Percentiles rank a stretch among this genome's conserved stretches.
Evolutionary conservation across 1,284 basidiomycete species (phyloP).

Genomic region (Rhodotorula sp.): DNA sequence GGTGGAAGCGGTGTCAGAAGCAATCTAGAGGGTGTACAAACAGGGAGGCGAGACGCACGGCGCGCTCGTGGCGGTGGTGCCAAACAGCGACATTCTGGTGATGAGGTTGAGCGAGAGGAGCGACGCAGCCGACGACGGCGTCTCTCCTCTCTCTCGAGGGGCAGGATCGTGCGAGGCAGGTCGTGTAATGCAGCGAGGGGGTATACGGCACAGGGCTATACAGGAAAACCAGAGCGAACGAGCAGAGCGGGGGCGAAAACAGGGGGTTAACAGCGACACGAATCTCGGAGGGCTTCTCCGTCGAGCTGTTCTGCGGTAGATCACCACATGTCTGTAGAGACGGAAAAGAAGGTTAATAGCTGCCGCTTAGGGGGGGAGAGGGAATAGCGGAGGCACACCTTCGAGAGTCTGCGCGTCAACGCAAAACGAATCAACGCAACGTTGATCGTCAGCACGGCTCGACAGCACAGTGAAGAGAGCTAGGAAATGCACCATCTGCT

Average conservation of each 20-base stretch:
- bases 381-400: not conserved
- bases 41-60: not conserved
- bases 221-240: not conserved
- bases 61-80: not conserved
- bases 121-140: not conserved
- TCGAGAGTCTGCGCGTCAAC: constrained; percentile 14
- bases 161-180: not conserved
- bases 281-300: not conserved
- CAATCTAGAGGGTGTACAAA: not conserved
- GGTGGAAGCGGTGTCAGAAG: not conserved
- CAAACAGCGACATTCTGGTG: not conserved
- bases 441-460: not conserved
- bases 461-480: not conserved
- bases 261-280: not conserved
- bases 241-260: too few relatives aligned
- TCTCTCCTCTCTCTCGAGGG: not conserved
- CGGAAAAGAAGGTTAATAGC: not conserved
- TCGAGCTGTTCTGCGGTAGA: too few relatives aligned
- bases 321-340: constrained; percentile 32
- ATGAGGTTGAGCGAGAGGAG: not conserved
- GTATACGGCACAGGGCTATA: not conserved
- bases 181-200: constrained; percentile 3
- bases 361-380: too few relatives aligned
- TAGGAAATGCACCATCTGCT: constrained; percentile 70
- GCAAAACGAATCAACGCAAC: not conserved